These are phyloP conservation scores for Hemisphaericaspora xylanilytica DNA, from an alignment of 1,139 yeast species.

Conservation along the genomic window DNA sequence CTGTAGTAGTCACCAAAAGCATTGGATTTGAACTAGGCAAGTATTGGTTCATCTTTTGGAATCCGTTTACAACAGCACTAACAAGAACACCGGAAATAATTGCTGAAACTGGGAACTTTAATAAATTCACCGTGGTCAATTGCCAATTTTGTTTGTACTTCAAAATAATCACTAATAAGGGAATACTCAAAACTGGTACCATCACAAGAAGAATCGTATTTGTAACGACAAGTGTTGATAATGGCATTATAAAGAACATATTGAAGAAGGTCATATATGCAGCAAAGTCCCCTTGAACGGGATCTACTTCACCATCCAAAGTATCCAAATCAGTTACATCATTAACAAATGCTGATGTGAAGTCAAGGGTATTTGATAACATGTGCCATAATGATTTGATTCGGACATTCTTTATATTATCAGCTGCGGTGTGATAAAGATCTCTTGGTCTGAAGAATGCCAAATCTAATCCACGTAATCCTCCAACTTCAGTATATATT, in stretches of 20 bases:
- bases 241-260: conserved; percentile 52
- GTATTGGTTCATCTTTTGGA: conserved; percentile 48
- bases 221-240: conserved; percentile 42
- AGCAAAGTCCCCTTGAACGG: conserved; percentile 38
- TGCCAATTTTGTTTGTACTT: conserved; percentile 51
- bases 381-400: conserved; percentile 77
- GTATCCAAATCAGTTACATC: conserved; percentile 39
- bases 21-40: conserved; percentile 56
- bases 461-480: conserved; percentile 74
- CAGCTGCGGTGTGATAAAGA: conserved; percentile 76
- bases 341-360: conserved; percentile 41
- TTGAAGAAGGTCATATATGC: conserved; percentile 65
- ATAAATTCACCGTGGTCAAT: conserved; percentile 33
- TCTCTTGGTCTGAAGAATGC: conserved; percentile 65
- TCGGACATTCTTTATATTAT: conserved; percentile 63
- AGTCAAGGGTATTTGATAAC: conserved; percentile 68
- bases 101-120: conserved; percentile 59
- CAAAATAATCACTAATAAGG: conserved; percentile 48
- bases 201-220: conserved; percentile 51
- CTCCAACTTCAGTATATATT: conserved; percentile 62
- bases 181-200: conserved; percentile 53
- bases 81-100: conserved; percentile 37
- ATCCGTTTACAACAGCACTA: conserved; percentile 27
- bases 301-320: conserved; percentile 16
- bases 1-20: conserved; percentile 33